Conservation (phyloP, 1,284 basidiomycete species). For the Cryptococcus sp. region DNA sequence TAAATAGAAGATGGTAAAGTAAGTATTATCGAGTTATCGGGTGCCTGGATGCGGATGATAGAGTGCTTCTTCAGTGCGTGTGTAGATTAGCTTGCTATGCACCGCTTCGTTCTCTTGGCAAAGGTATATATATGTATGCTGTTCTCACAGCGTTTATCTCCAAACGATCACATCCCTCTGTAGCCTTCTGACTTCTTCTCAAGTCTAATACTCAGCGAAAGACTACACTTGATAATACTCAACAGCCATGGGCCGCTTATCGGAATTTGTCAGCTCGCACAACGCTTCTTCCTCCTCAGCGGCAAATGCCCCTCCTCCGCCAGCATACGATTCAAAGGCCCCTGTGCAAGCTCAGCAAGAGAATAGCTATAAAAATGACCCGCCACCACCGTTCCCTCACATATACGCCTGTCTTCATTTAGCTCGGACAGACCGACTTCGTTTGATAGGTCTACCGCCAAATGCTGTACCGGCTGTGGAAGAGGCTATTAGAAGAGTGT, state of each 20-base stretch:
- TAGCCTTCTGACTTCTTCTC: no score
- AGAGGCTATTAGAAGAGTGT: constrained; percentile 32
- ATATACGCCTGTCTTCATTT: constrained; percentile 34
- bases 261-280: background rate
- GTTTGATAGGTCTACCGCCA: constrained; percentile 28
- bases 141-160: no score
- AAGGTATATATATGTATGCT: no score
- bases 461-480: constrained; percentile 16
- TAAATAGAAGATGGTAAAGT: no score
- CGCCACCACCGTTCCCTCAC: constrained; percentile 13
- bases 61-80: no score
- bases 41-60: no score
- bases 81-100: no score
- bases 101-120: no score
- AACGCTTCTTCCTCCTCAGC: background rate
- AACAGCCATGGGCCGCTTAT: background rate
- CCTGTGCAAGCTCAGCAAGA: background rate
- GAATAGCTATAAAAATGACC: background rate
- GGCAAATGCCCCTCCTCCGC: background rate
- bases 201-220: no score
- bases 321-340: background rate
- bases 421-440: constrained; percentile 23
- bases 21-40: no score
- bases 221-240: no score
- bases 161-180: no score